Evolutionary conservation across 1,284 basidiomycete genomes (phyloP), one percentile per base, ranked within the genome.

Genomic region (Leucoagaricus sp.): DNA sequence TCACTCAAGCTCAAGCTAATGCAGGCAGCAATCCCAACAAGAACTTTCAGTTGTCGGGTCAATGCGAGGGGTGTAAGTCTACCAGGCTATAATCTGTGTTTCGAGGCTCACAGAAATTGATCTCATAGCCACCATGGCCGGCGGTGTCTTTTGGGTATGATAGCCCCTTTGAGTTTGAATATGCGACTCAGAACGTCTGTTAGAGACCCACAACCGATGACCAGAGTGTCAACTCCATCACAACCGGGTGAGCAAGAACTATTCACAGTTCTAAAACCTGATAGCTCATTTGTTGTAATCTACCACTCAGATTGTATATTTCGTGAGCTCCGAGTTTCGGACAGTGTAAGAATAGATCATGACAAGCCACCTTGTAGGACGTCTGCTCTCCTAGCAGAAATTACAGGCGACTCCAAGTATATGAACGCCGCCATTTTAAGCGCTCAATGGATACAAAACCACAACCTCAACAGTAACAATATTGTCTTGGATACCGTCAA

Each of bases 141-240:
- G 79, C 1, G 78, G 77, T 9, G 79, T 82, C 17, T 83, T 81
- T 62, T 81, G 80, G 80, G 77, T 77, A 59, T 41, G 70, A 62
- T 34, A 15, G 17, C 12, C 25, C 28, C 23, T 7, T 31, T 40
- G 17, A 9, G 10, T 36, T n/a, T 33, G 6, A 34, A n/a, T 15
- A 46, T 38, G 13, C 36, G 23, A 21, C 46, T 51, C n/a, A 48
- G 21, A 28, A 48, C 40, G 34, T 5, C 21, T 42, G 36, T 29
- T 41, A 77, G 78, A 70, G 76, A 19, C 76, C 78, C 3, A 75
- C 72, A 0, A 52, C 63, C 1, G 68, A 74, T 52, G 76, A 79
- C 56, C 66, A 69, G 38, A 54, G 60, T 8, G 69, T 81, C 50
- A 81, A 81, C 57, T 79, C 78, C 6, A 73, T 81, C 33, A 80